phyloP scores from a whole-genome alignment of 441 rosid genomes.

The Sinapis alba region DNA sequence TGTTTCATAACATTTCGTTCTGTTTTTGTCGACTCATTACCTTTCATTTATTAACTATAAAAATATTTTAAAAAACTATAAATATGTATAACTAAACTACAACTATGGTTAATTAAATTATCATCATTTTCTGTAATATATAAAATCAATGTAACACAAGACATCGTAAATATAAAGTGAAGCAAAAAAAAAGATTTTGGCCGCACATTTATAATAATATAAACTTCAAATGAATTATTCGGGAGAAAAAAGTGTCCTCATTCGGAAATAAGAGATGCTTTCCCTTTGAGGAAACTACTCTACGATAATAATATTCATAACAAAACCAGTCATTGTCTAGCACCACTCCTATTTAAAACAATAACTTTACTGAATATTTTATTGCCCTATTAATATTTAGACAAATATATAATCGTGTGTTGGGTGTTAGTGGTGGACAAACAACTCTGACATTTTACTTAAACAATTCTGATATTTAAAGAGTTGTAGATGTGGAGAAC shows the following conservation, averaged over 20 bases:
- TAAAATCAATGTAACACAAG: neutral
- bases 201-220: neutral
- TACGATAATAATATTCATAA: slow-evolving; percentile 31
- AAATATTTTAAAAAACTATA: neutral
- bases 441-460: slow-evolving; percentile 38
- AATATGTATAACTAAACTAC: neutral
- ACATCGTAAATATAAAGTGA: neutral
- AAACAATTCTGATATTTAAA: slow-evolving; percentile 21
- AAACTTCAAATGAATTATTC: neutral
- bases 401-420: slow-evolving; percentile 32
- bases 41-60: neutral
- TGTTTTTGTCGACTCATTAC: neutral
- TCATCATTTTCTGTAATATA: neutral
- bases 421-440: slow-evolving; percentile 46
- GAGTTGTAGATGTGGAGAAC: slow-evolving; percentile 19
- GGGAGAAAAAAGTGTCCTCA: slow-evolving; percentile 23
- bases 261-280: slow-evolving; percentile 40
- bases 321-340: slow-evolving; percentile 39
- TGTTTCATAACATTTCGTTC: neutral
- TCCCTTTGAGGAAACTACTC: slow-evolving; percentile 44
- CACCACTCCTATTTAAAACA: slow-evolving; percentile 34
- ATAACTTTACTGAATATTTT: slow-evolving; percentile 26
- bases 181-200: neutral
- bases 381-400: slow-evolving; percentile 11
- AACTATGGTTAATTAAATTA: neutral